phyloP scores from a whole-genome alignment of 495 filamentous ascomycete genomes.

The Astrothelium macrocarpum region DNA sequence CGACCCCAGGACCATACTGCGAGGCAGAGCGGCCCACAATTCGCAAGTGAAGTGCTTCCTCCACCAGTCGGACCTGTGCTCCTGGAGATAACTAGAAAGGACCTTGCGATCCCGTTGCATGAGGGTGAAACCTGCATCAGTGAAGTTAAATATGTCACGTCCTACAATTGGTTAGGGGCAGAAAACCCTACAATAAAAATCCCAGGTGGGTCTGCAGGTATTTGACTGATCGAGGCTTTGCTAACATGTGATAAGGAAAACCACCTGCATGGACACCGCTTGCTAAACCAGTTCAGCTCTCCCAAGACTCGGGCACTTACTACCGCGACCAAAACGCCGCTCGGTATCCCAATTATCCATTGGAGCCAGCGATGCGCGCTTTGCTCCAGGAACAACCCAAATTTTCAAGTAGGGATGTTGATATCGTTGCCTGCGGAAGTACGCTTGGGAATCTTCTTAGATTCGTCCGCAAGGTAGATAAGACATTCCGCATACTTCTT shows the following conservation, averaged over 20 bases:
- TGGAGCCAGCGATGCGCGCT: slow-evolving; percentile 49
- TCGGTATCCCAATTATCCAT: slow-evolving; percentile 43
- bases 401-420: slow-evolving; percentile 36
- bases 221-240: neutral
- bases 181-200: slow-evolving; percentile 38
- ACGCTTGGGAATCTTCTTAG: slow-evolving; percentile 49
- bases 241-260: slow-evolving; percentile 33
- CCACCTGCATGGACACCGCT: slow-evolving; percentile 53
- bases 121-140: slow-evolving; percentile 12
- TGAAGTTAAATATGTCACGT: slow-evolving; percentile 36
- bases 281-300: slow-evolving; percentile 28
- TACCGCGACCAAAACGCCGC: slow-evolving; percentile 57
- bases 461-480: slow-evolving; percentile 39
- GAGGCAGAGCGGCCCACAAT: neutral
- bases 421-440: slow-evolving; percentile 53
- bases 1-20: neutral
- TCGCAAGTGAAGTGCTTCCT: neutral
- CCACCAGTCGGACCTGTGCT: neutral
- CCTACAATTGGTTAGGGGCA: slow-evolving; percentile 46
- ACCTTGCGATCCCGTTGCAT: neutral
- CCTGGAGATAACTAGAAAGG: neutral
- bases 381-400: slow-evolving; percentile 31
- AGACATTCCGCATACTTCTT: slow-evolving; percentile 49
- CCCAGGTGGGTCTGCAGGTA: slow-evolving; percentile 36
- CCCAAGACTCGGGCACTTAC: slow-evolving; percentile 43